A percentile compares a stretch with the other conserved stretches of the same genome.
These are phyloP conservation scores for Torulaspora maleeae DNA, from an alignment of 805 yeast species.

Conservation along the genomic window DNA sequence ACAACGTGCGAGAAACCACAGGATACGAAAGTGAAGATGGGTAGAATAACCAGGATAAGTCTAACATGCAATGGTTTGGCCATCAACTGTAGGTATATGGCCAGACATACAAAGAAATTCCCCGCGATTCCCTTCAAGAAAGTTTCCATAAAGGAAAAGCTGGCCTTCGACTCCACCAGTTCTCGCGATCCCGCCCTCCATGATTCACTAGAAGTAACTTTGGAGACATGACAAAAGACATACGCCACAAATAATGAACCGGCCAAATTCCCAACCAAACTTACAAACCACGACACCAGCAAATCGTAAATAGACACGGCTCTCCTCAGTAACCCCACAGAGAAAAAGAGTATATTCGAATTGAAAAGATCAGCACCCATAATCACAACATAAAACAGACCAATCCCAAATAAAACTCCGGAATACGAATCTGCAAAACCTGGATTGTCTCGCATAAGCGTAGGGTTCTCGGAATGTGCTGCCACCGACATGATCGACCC, in stretches of 20 bases:
- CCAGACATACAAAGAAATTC: conserved; percentile 71
- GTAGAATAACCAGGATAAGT: conserved; percentile 55
- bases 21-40: conserved; percentile 72
- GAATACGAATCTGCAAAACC: conserved; percentile 54
- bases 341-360: conserved; percentile 66
- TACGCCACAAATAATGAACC: conserved; percentile 63
- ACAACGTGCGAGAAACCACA: conserved; percentile 77
- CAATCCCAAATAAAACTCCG: conserved; percentile 63
- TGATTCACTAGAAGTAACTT: conserved; percentile 40
- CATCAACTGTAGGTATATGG: conserved; percentile 71
- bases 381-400: conserved; percentile 66
- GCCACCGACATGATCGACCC: conserved; percentile 69
- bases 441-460: conserved; percentile 39
- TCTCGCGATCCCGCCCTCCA: conserved; percentile 47
- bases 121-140: conserved; percentile 71
- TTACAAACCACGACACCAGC: conserved; percentile 57
- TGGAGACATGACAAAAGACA: conserved; percentile 55
- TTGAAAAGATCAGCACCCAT: conserved; percentile 75
- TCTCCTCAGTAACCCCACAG: conserved; percentile 62
- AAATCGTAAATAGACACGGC: conserved; percentile 66
- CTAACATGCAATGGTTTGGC: conserved; percentile 78
- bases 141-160: conserved; percentile 53
- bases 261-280: conserved; percentile 63
- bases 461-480: conserved; percentile 50
- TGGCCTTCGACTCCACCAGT: conserved; percentile 43